Evolutionary conservation across 129 eudicot species (phyloP).

Genomic region (Flaveria ramosissima): DNA sequence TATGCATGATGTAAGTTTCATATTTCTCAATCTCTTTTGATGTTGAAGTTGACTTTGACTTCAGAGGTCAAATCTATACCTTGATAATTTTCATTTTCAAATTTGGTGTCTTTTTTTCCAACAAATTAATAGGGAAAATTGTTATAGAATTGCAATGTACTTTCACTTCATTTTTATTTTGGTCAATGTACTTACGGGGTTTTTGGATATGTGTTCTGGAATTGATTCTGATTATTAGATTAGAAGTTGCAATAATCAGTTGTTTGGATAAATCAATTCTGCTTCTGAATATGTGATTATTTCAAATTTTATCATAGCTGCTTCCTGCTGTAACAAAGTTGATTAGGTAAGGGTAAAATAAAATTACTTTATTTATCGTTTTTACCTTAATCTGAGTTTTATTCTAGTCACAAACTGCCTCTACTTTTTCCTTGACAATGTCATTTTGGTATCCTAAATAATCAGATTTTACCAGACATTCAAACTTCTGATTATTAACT

Average conservation of each 20-base stretch:
- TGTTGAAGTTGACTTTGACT: constrained; percentile 15
- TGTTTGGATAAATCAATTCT: background rate
- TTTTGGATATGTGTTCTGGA: background rate
- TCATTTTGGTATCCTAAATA: background rate
- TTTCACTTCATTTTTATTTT: background rate
- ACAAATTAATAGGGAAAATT: background rate
- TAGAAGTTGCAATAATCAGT: background rate
- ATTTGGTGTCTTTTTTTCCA: background rate
- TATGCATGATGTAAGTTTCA: constrained; percentile 35
- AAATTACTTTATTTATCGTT: background rate
- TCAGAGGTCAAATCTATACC: background rate
- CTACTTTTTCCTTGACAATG: background rate
- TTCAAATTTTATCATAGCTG: background rate
- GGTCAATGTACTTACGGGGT: background rate
- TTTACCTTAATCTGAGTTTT: background rate
- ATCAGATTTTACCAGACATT: background rate
- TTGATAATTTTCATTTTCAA: background rate
- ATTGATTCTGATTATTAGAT: background rate
- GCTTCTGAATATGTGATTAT: background rate
- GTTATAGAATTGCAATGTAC: background rate
- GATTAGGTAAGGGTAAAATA: background rate
- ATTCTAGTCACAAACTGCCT: background rate
- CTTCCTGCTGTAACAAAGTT: background rate
- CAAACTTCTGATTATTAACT: background rate
- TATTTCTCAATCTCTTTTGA: constrained; percentile 3